Conservation (phyloP, 129 eudicot species). For the Pittosporum tobira region DNA sequence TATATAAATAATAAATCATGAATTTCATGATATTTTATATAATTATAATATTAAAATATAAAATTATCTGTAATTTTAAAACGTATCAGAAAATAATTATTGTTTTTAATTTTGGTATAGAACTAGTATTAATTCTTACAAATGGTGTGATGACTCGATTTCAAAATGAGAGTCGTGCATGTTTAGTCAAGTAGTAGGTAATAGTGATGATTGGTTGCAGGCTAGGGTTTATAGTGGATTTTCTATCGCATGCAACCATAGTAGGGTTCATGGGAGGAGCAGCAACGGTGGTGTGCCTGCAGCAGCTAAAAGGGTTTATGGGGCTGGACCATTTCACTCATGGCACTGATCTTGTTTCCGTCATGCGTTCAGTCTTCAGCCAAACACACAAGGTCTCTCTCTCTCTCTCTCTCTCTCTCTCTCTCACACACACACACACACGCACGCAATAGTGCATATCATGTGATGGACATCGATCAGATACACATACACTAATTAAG, state of each 20-base stretch:
- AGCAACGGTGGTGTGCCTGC: slow-evolving; percentile 84
- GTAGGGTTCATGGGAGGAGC: slow-evolving; percentile 98
- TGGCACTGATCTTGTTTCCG: slow-evolving; percentile 69
- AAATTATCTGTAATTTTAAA: too few relatives aligned
- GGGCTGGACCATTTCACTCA: slow-evolving; percentile 83
- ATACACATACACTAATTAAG: too few relatives aligned
- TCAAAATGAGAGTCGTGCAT: too few relatives aligned
- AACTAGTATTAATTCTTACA: too few relatives aligned
- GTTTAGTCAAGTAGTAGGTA: too few relatives aligned
- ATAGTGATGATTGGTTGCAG: slow-evolving; percentile 26
- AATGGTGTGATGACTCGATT: too few relatives aligned
- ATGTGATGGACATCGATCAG: background rate
- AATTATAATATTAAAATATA: too few relatives aligned
- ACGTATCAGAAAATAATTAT: too few relatives aligned
- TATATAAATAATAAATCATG: too few relatives aligned
- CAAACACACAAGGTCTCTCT: slow-evolving; percentile 68
- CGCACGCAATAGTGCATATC: background rate
- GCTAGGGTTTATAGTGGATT: slow-evolving; percentile 92
- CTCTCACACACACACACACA: background rate
- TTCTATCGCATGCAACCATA: slow-evolving; percentile 87
- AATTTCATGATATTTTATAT: too few relatives aligned
- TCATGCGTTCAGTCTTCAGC: slow-evolving; percentile 58
- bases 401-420: too few relatives aligned
- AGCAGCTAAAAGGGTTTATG: slow-evolving; percentile 76
- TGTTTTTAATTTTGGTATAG: too few relatives aligned